Evolutionary conservation across 441 rosid genomes (phyloP), one percentile per base, ranked within the genome.

Genomic region (Breynia disticha): DNA sequence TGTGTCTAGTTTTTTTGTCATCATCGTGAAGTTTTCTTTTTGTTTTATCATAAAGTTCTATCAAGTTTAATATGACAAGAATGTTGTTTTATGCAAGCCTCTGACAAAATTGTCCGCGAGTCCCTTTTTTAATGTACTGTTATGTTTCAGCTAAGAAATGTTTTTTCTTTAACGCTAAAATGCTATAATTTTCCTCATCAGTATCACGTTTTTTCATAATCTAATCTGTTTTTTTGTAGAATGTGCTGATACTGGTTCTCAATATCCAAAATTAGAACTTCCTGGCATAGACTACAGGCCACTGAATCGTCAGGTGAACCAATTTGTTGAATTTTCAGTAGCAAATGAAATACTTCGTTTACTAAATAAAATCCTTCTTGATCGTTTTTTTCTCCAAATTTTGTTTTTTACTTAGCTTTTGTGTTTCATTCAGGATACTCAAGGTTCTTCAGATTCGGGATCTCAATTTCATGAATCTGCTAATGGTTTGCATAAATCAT

Each of bases 201-300:
- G 7, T 7, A 24, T 24, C 32, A 24, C 32, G 7, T 24, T 24
- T 2, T 24, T 24, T 24, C 4, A 24, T 24, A 22, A 19, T 45
- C 47, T 66, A 49, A 14, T 60, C 35, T 32, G 50, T 64, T 60
- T 64, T 60, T 67, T 14, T 61, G 59, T 62, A 87, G 97, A 77
- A 47, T 82, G 90, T 63, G 69, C 63, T 55, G 75, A 67, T 52
- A 76, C 83, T 48, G 84, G 72, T 61, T 81, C 95, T 57, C 79
- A 72, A 61, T 81, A 87, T 76, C 90, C 93, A 60, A 82, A 77
- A 72, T 75, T 87, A 53, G 93, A 83, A 64, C 67, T 85, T 72
- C 96, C 96, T 48, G 66, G 82, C 57, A 76, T 80, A 54, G 80
- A 76, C 70, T 83, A 78, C 73, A 73, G 56, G 74, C 87, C 77